Evolutionary conservation across 2,329 filamentous ascomycete genomes (phyloP).

Genomic region (Neopestalotiopsis rosae): DNA sequence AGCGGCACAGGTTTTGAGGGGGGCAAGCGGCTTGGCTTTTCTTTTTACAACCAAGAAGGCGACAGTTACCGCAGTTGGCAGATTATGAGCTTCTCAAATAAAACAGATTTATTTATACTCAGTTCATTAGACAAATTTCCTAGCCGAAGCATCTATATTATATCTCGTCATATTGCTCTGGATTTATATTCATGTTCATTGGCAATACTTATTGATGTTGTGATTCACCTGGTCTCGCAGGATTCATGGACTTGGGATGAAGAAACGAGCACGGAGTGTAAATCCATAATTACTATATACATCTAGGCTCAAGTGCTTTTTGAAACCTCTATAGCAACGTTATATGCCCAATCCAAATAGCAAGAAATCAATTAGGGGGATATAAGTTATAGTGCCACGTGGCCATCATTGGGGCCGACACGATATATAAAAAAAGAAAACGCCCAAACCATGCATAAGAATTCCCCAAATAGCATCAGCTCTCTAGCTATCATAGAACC

Average conservation of each 20-base stretch:
- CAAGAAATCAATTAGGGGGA: too few relatives aligned
- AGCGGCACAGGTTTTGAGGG: not conserved
- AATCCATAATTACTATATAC: not conserved
- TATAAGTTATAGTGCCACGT: not conserved
- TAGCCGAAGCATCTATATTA: too few relatives aligned
- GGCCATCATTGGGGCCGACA: not conserved
- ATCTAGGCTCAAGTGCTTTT: not conserved
- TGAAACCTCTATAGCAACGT: too few relatives aligned
- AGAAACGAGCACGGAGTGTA: not conserved
- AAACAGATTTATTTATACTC: too few relatives aligned
- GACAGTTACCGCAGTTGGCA: not conserved
- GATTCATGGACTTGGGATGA: too few relatives aligned
- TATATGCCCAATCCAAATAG: too few relatives aligned
- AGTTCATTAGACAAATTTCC: too few relatives aligned
- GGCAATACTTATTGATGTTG: too few relatives aligned
- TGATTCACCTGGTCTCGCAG: too few relatives aligned
- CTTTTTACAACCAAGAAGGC: not conserved
- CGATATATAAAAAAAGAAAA: not conserved
- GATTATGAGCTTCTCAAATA: not conserved
- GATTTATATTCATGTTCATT: too few relatives aligned
- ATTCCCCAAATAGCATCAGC: not conserved
- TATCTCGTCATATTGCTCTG: too few relatives aligned
- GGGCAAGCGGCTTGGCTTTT: not conserved
- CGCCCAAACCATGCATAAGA: not conserved
- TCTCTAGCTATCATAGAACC: constrained; percentile 54